Evolutionary conservation across 306 rosid species (phyloP).

Genomic region (Rubus parviflorus): DNA sequence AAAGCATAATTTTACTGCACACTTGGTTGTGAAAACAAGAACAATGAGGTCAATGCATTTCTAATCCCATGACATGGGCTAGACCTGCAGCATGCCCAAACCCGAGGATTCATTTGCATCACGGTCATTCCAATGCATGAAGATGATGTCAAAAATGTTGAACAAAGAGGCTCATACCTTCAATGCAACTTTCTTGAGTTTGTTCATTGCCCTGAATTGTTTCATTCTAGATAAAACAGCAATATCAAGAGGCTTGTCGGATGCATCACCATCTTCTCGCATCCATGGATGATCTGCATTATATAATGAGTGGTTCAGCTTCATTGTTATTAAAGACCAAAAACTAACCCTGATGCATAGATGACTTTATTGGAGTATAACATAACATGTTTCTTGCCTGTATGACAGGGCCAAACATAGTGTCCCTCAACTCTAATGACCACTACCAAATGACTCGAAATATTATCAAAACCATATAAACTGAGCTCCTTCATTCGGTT

Average conservation of each 20-base stretch:
- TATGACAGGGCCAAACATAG: neutral
- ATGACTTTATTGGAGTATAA: neutral
- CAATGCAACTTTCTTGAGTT: constrained; percentile 90
- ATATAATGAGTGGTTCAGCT: constrained; percentile 14
- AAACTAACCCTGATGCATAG: neutral
- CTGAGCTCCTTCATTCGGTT: neutral
- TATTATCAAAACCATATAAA: neutral
- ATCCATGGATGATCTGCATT: constrained; percentile 96
- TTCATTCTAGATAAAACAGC: constrained; percentile 92
- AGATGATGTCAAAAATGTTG: constrained; percentile 9
- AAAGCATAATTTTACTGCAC: constrained; percentile 7
- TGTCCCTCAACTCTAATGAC: constrained; percentile 15
- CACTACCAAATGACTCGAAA: constrained; percentile 12
- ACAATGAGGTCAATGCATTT: neutral
- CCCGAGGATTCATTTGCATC: neutral
- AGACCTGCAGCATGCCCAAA: neutral
- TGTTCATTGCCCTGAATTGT: constrained; percentile 98
- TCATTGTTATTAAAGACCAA: neutral
- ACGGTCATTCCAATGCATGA: constrained; percentile 2
- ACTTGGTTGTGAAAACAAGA: constrained; percentile 3
- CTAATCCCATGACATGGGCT: neutral
- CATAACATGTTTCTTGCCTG: neutral
- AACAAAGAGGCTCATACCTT: constrained; percentile 53
- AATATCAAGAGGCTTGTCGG: constrained; percentile 93
- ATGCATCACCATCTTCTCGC: constrained; percentile 91